Evolutionary conservation across 225 moss, liverwort and hornwort genomes (phyloP).

Genomic region (Polytrichum commune): DNA sequence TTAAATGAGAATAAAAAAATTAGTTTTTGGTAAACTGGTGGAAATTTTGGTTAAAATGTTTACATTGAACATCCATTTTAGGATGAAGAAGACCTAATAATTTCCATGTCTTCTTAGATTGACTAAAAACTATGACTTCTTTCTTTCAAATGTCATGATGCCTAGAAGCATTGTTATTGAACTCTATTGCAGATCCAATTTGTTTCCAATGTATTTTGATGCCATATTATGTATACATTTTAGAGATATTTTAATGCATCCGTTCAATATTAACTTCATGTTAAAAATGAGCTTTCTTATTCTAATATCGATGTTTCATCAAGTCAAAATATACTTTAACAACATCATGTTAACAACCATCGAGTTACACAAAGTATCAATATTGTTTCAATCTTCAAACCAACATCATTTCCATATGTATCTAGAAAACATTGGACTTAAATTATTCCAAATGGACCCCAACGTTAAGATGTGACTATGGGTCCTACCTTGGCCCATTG

Average conservation of each 20-base stretch:
- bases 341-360: background rate
- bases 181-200: too few relatives aligned
- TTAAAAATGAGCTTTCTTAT: background rate
- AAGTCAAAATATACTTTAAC: background rate
- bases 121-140: too few relatives aligned
- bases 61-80: too few relatives aligned
- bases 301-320: background rate
- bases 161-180: too few relatives aligned
- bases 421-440: background rate
- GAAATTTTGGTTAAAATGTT: background rate
- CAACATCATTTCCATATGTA: background rate
- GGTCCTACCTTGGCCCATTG: background rate
- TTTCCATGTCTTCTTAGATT: too few relatives aligned
- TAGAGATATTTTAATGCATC: too few relatives aligned
- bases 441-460: background rate
- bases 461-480: background rate
- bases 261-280: background rate
- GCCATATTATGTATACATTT: too few relatives aligned
- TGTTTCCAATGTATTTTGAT: too few relatives aligned
- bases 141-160: too few relatives aligned
- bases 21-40: background rate
- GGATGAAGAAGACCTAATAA: too few relatives aligned
- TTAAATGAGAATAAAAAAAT: background rate
- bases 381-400: background rate
- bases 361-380: background rate